A percentile compares a stretch with the other conserved stretches of the same genome.
Evolutionary conservation across 2,329 filamentous ascomycete genomes (phyloP).

Genomic region (Colletotrichum sojae): DNA sequence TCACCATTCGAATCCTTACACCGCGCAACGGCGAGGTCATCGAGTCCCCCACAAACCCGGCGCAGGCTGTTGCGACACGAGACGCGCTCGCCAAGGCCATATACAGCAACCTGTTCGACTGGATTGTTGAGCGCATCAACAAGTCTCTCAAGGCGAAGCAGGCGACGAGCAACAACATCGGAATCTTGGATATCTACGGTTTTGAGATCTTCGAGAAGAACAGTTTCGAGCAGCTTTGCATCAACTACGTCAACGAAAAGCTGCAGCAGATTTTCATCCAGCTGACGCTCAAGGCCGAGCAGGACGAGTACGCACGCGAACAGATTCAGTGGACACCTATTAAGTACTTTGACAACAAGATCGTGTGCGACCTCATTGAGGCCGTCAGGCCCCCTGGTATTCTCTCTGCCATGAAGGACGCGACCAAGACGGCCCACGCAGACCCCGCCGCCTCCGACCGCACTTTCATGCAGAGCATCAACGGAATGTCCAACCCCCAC

Average conservation of each 20-base stretch:
- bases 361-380: conserved; percentile 97
- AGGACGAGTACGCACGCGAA: conserved; percentile 96
- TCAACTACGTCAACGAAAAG: conserved; percentile 99
- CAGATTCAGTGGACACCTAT: conserved; percentile 99
- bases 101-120: conserved; percentile 98
- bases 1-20: conserved; percentile 89
- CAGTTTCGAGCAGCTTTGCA: conserved; percentile 98
- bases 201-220: conserved; percentile 99
- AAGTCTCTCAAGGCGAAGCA: conserved; percentile 86
- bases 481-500: conserved; percentile 91
- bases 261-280: conserved; percentile 99
- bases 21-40: conserved; percentile 77
- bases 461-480: conserved; percentile 94
- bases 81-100: conserved; percentile 96
- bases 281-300: conserved; percentile 94
- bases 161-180: conserved; percentile 85
- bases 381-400: conserved; percentile 90
- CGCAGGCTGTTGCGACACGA: conserved; percentile 88
- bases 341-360: conserved; percentile 99
- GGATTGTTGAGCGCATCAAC: conserved; percentile 96
- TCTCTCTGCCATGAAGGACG: conserved; percentile 96
- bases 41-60: conserved; percentile 84
- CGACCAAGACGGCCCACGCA: conserved; percentile 97
- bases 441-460: conserved; percentile 95
- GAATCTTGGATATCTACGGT: conserved; percentile 98